Evolutionary conservation across 352 stramenopile species (phyloP).

Genomic region (Aphanomyces astaci): DNA sequence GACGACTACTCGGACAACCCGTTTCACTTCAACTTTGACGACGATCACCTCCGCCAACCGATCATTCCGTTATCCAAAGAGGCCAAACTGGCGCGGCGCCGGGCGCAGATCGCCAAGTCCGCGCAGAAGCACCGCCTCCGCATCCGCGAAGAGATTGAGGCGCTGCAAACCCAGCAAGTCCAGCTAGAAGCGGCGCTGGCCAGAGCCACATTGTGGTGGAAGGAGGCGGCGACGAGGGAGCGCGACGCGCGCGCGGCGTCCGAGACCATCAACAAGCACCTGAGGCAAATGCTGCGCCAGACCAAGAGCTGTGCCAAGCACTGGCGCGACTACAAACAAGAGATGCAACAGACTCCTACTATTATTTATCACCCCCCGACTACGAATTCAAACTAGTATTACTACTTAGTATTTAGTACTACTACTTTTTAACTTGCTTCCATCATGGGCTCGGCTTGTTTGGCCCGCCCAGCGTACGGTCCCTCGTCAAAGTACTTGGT

Average conservation of each 20-base stretch:
- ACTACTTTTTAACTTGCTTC: neutral
- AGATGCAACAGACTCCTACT: too few species aligned
- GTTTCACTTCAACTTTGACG: neutral
- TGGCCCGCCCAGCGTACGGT: constrained; percentile 7
- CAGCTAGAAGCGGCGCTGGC: neutral
- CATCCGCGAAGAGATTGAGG: constrained; percentile 13
- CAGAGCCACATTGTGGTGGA: neutral
- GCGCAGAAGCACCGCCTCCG: constrained; percentile 14
- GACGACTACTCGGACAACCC: neutral
- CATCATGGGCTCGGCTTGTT: neutral
- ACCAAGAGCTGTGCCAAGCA: constrained; percentile 12
- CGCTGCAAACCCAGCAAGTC: neutral
- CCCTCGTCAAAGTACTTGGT: neutral
- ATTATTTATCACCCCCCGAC: too few species aligned
- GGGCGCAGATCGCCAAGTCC: constrained; percentile 18
- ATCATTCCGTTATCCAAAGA: neutral
- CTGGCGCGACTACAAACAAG: neutral
- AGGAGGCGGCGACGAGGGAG: neutral
- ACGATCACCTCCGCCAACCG: neutral
- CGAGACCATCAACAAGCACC: constrained; percentile 7
- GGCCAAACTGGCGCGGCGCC: constrained; percentile 3
- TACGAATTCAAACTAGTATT: too few species aligned
- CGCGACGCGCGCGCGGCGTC: neutral
- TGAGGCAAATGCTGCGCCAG: neutral
- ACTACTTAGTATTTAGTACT: neutral